A percentile compares a stretch with the other conserved stretches of the same genome.
Conservation (phyloP, 2,329 filamentous ascomycete species). For the Fusarium redolens region DNA sequence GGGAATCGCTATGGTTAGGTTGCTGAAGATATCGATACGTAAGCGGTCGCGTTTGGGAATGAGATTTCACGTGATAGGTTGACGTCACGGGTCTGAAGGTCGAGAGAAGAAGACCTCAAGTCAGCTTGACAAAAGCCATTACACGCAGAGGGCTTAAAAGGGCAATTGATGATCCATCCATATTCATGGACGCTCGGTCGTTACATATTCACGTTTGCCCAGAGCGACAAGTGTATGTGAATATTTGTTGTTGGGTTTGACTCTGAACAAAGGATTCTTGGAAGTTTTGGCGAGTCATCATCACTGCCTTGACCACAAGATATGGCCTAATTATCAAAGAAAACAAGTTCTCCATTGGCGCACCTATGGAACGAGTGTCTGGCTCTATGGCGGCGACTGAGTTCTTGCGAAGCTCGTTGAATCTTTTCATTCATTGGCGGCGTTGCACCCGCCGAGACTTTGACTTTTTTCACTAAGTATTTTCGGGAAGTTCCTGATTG, state of each 20-base stretch:
- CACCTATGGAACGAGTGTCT: too few relatives aligned
- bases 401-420: too few relatives aligned
- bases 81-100: neutral
- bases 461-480: too few relatives aligned
- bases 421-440: too few relatives aligned
- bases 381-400: too few relatives aligned
- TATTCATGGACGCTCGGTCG: fast-evolving
- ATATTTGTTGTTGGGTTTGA: neutral
- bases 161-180: fast-evolving
- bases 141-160: fast-evolving
- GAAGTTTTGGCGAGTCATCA: neutral
- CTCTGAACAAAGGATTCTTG: neutral
- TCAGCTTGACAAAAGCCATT: neutral
- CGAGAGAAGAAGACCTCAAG: neutral
- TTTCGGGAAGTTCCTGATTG: neutral
- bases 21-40: neutral
- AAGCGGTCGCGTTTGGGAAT: neutral
- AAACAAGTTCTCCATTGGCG: too few relatives aligned
- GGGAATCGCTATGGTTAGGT: neutral
- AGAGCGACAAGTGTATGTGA: neutral
- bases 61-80: neutral
- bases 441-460: too few relatives aligned
- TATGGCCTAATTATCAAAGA: too few relatives aligned
- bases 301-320: neutral
- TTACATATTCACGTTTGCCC: fast-evolving